Evolutionary conservation across 2,329 filamentous ascomycete species (phyloP).

Genomic region (Colletotrichum truncatum): DNA sequence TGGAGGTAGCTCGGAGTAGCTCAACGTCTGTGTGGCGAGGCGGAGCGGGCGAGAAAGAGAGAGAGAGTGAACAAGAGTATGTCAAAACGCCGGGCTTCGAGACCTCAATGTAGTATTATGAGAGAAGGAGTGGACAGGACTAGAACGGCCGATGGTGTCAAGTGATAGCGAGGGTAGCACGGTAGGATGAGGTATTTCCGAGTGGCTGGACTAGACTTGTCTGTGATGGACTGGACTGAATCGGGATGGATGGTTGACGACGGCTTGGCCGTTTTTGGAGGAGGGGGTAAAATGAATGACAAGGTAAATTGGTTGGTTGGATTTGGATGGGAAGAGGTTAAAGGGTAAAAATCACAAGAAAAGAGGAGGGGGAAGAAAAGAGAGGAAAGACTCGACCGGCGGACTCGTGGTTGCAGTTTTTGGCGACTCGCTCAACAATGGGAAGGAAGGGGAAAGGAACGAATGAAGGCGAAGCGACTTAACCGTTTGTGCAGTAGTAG

Average conservation of each 20-base stretch:
- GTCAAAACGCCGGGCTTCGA: constrained; percentile 27
- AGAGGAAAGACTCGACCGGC: neutral
- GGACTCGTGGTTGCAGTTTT: neutral
- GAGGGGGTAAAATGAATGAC: constrained; percentile 4
- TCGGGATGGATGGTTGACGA: neutral
- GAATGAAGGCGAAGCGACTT: neutral
- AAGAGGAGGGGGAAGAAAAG: neutral
- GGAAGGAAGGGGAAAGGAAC: neutral
- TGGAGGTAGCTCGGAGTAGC: neutral
- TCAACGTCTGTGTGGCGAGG: neutral
- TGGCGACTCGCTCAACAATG: neutral
- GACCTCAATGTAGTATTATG: constrained; percentile 4
- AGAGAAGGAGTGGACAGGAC: neutral
- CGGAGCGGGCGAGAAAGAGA: neutral
- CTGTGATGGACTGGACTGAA: neutral
- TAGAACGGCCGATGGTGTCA: neutral
- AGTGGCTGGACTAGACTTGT: neutral
- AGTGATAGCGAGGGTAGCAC: constrained; percentile 1
- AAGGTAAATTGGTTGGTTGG: neutral
- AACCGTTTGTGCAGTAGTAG: too few relatives aligned
- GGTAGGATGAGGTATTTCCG: constrained; percentile 6
- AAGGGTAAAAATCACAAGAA: neutral
- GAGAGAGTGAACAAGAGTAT: constrained; percentile 12
- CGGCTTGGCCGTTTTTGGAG: neutral
- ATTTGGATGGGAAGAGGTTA: neutral